These are phyloP conservation scores for Xylariaceae sp. DNA, from an alignment of 2,329 filamentous ascomycete genomes.

Conservation along the genomic window DNA sequence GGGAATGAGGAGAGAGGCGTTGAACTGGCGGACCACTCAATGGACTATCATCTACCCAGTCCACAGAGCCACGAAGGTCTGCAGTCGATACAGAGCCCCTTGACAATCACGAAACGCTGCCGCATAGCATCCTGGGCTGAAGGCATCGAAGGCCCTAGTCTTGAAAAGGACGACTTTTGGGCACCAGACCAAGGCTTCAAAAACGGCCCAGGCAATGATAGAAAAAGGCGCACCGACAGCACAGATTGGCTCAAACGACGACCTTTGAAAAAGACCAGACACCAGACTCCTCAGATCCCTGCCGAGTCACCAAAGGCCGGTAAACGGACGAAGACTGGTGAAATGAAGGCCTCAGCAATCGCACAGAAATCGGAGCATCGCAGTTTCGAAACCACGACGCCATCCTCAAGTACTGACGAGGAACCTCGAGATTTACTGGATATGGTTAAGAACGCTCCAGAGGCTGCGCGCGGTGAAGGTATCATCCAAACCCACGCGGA, in stretches of 20 bases:
- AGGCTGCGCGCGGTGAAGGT: background rate
- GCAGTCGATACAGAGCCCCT: slow-evolving; percentile 11
- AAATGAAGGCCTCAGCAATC: slow-evolving; percentile 1
- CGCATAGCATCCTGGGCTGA: slow-evolving; percentile 27
- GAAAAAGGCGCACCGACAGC: slow-evolving; percentile 21
- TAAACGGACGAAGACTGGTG: too few species aligned
- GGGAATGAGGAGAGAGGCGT: background rate
- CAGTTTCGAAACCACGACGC: slow-evolving; percentile 26
- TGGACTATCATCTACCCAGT: slow-evolving; percentile 38
- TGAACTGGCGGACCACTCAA: slow-evolving; percentile 15
- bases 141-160: slow-evolving; percentile 12
- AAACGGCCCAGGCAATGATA: slow-evolving; percentile 6
- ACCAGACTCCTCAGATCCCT: slow-evolving; percentile 15
- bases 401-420: slow-evolving; percentile 21
- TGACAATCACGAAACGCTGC: slow-evolving; percentile 17
- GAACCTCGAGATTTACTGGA: slow-evolving; percentile 5
- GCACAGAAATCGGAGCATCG: slow-evolving; percentile 10
- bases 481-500: background rate
- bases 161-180: slow-evolving; percentile 28
- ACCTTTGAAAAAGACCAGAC: slow-evolving; percentile 21
- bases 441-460: background rate
- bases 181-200: slow-evolving; percentile 16
- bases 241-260: slow-evolving; percentile 28
- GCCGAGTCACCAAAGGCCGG: background rate
- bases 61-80: slow-evolving; percentile 27